These are phyloP conservation scores for Chaetothyriales sp. DNA, from an alignment of 2,329 filamentous ascomycete genomes.

Conservation along the genomic window DNA sequence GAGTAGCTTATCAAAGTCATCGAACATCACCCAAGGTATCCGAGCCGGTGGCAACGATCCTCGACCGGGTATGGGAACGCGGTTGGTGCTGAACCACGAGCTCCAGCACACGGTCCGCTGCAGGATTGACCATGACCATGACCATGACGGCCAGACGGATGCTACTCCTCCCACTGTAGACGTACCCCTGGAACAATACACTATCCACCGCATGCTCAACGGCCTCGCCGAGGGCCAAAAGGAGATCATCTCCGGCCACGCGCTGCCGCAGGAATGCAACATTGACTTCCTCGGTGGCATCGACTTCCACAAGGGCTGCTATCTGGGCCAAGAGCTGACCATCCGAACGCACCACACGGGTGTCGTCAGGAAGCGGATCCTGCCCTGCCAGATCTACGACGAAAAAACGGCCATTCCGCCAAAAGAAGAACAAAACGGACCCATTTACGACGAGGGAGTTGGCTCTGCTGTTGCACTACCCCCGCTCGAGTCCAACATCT, in stretches of 20 bases:
- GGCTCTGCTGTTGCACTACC: constrained; percentile 18
- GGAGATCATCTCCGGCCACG: constrained; percentile 58
- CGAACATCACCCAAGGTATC: too few species aligned
- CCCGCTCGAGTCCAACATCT: constrained; percentile 38
- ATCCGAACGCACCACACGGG: constrained; percentile 91
- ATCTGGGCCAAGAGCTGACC: constrained; percentile 90
- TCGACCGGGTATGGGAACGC: constrained; percentile 10
- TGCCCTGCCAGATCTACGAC: constrained; percentile 64
- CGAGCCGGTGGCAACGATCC: constrained; percentile 10
- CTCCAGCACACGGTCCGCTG: background rate
- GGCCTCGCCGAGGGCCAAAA: constrained; percentile 75
- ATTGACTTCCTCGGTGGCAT: constrained; percentile 75
- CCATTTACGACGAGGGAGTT: background rate
- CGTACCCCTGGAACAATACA: constrained; percentile 50
- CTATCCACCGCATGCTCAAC: constrained; percentile 59
- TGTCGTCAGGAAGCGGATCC: constrained; percentile 76
- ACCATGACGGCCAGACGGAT: background rate
- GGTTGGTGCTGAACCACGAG: constrained; percentile 6
- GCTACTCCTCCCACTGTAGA: constrained; percentile 14
- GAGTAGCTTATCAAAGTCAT: too few species aligned
- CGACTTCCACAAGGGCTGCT: constrained; percentile 92
- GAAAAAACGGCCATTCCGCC: constrained; percentile 20
- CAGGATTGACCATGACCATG: constrained; percentile 4
- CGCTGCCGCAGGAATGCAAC: constrained; percentile 78
- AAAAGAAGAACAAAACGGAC: constrained; percentile 4